These are phyloP conservation scores for Nadsonia commutata DNA, from an alignment of 1,139 yeast genomes.

Conservation along the genomic window DNA sequence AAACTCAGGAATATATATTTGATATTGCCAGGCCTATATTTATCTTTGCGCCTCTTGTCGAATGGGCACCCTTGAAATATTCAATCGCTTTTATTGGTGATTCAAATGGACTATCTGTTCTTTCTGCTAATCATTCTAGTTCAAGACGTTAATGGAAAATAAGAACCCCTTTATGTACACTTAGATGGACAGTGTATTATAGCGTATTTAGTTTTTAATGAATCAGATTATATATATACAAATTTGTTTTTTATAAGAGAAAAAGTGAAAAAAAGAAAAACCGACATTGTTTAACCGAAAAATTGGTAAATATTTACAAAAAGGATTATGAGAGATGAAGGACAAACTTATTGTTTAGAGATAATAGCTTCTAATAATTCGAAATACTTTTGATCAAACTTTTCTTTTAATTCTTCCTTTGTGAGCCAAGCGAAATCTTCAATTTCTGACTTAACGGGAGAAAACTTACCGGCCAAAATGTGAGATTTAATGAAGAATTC, in stretches of 20 bases:
- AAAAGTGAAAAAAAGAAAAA: too few species aligned
- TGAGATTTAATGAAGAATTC: conserved; percentile 77
- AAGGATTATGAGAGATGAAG: neutral
- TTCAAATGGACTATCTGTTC: conserved; percentile 11
- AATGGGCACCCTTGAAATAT: conserved; percentile 22
- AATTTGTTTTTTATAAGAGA: too few species aligned
- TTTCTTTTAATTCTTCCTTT: conserved; percentile 55
- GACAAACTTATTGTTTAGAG: conserved; percentile 10
- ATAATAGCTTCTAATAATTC: conserved; percentile 18
- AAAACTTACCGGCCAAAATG: conserved; percentile 74
- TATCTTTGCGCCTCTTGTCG: conserved; percentile 13
- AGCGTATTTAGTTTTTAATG: too few species aligned
- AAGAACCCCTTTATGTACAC: too few species aligned
- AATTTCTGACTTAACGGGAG: conserved; percentile 30
- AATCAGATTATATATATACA: too few species aligned
- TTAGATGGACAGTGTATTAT: too few species aligned
- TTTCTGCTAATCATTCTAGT: neutral
- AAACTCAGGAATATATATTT: conserved; percentile 17
- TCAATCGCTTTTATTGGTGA: conserved; percentile 21
- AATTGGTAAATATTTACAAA: neutral
- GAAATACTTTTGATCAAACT: conserved; percentile 43
- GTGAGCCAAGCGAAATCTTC: conserved; percentile 67
- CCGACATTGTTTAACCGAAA: too few species aligned
- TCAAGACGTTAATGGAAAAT: neutral
- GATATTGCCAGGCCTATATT: conserved; percentile 8